phyloP scores from a whole-genome alignment of 176 grass and related monocot species.

The Zoysia pacifica region DNA sequence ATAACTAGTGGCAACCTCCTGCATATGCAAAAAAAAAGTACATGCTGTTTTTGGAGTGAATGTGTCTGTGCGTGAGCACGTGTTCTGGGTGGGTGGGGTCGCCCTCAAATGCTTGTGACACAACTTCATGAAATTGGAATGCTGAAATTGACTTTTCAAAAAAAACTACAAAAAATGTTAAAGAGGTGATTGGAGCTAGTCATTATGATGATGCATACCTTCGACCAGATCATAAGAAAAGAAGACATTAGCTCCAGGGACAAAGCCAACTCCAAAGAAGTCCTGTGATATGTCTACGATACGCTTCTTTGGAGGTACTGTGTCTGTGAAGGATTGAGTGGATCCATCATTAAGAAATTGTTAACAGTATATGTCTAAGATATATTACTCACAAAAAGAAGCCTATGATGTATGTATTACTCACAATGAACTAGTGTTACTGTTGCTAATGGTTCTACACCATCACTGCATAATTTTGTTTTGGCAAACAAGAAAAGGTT shows the following conservation, averaged over 20 bases:
- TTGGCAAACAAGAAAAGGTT: too few relatives aligned
- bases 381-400: too few relatives aligned
- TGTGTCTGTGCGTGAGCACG: too few relatives aligned
- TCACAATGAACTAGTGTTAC: too few relatives aligned
- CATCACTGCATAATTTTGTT: too few relatives aligned
- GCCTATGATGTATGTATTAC: too few relatives aligned
- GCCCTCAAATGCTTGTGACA: background rate
- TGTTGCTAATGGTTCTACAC: too few relatives aligned
- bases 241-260: constrained; percentile 85
- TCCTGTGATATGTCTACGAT: constrained; percentile 78
- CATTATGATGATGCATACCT: constrained; percentile 53
- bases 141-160: background rate
- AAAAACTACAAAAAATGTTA: background rate
- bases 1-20: background rate
- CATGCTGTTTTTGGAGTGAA: too few relatives aligned
- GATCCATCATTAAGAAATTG: constrained; percentile 28
- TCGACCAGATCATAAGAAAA: constrained; percentile 86
- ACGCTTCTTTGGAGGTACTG: constrained; percentile 85
- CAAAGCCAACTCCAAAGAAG: constrained; percentile 83
- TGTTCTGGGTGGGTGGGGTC: background rate
- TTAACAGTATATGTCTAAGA: background rate
- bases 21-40: background rate
- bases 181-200: constrained; percentile 4
- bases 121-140: background rate
- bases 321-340: constrained; percentile 64